These are phyloP conservation scores for Neolentinus lepideus DNA, from an alignment of 1,284 basidiomycete genomes.

Conservation along the genomic window DNA sequence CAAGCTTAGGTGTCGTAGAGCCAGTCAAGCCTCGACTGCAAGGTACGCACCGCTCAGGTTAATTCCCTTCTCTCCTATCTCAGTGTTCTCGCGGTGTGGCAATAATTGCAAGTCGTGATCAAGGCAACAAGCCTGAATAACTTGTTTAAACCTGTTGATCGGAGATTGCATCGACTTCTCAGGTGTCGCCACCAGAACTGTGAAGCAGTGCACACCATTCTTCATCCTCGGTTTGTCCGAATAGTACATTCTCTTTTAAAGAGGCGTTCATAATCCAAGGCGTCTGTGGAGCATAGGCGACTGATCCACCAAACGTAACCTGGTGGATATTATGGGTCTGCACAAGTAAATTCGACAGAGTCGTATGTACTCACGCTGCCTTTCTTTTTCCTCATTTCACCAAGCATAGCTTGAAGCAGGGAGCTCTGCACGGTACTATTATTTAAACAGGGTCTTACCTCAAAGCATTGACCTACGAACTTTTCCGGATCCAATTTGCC, in stretches of 20 bases:
- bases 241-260: constrained; percentile 59
- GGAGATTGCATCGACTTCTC: constrained; percentile 14
- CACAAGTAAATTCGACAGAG: not conserved
- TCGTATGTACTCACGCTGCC: constrained; percentile 37
- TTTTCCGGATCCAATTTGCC: constrained; percentile 69
- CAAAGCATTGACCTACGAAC: constrained; percentile 20
- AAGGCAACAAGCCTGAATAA: constrained; percentile 55
- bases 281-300: constrained; percentile 72
- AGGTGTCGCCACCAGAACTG: not conserved
- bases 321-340: not conserved
- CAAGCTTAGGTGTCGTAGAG: no score
- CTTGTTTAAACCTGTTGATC: constrained; percentile 36
- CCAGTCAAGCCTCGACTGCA: no score
- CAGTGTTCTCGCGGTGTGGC: constrained; percentile 60
- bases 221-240: constrained; percentile 54
- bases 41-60: constrained; percentile 44
- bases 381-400: constrained; percentile 65
- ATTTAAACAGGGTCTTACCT: not conserved
- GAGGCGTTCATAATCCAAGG: constrained; percentile 79
- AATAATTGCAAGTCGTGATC: constrained; percentile 62
- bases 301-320: constrained; percentile 19
- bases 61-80: constrained; percentile 83
- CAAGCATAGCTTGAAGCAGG: constrained; percentile 64
- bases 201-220: constrained; percentile 25
- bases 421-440: constrained; percentile 36